Percentiles rank a stretch among this genome's conserved stretches.
Conservation (phyloP, 2,329 filamentous ascomycete species). For the Trichophyton rubrum region DNA sequence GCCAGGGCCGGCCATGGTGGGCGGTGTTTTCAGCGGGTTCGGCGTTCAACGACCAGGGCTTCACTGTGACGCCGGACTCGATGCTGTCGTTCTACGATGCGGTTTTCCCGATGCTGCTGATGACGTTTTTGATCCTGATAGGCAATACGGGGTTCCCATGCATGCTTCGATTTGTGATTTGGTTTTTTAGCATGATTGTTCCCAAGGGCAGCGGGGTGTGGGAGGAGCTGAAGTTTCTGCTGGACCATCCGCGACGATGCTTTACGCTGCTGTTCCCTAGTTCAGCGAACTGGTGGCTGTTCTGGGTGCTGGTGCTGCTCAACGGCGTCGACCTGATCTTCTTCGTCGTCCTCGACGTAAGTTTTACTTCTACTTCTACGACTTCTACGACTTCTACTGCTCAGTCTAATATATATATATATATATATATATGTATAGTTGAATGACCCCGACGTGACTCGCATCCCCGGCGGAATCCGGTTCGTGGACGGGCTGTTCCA, state of each 20-base stretch:
- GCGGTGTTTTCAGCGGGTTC: constrained; percentile 79
- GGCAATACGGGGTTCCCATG: constrained; percentile 93
- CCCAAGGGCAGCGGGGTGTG: constrained; percentile 58
- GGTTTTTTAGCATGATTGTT: constrained; percentile 57
- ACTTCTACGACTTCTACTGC: constrained; percentile 8
- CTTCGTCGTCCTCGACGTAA: constrained; percentile 81
- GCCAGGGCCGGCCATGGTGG: constrained; percentile 69
- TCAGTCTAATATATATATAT: constrained; percentile 11
- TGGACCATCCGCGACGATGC: constrained; percentile 90
- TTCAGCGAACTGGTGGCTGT: constrained; percentile 89
- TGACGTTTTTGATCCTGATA: constrained; percentile 80
- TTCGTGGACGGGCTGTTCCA: constrained; percentile 84
- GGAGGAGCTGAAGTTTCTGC: constrained; percentile 80
- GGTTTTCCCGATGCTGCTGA: constrained; percentile 60
- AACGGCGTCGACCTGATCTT: constrained; percentile 80
- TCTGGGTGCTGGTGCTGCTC: constrained; percentile 67
- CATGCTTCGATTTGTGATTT: constrained; percentile 88
- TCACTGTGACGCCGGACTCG: constrained; percentile 81
- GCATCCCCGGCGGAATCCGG: constrained; percentile 58
- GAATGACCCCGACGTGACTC: constrained; percentile 54
- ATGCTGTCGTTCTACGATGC: constrained; percentile 81
- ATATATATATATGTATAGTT: constrained; percentile 44
- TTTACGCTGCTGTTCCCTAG: constrained; percentile 91
- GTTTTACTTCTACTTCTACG: constrained; percentile 29
- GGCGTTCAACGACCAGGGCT: constrained; percentile 90